Evolutionary conservation across 2,329 filamentous ascomycete genomes (phyloP).

Genomic region (Claviceps sp.): DNA sequence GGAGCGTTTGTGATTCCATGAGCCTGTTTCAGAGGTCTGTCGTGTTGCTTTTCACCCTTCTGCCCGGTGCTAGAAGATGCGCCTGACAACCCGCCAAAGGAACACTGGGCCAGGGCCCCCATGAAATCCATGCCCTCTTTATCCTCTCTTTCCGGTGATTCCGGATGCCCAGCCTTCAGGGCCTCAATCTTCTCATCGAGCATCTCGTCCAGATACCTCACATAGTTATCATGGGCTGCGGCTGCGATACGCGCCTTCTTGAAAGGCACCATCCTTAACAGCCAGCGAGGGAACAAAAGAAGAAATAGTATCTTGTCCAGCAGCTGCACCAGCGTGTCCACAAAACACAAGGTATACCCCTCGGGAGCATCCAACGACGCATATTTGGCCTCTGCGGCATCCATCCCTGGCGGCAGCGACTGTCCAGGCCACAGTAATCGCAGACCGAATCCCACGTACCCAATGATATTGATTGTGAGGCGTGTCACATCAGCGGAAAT

Average conservation of each 20-base stretch:
- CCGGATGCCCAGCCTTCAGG: conserved; percentile 8
- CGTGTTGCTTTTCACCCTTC: conserved; percentile 5
- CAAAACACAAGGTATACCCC: conserved; percentile 53
- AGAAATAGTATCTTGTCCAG: conserved; percentile 51
- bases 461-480: conserved; percentile 41
- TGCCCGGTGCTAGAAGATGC: conserved; percentile 11
- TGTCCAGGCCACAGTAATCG: conserved; percentile 50
- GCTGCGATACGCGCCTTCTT: conserved; percentile 36
- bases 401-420: conserved; percentile 27
- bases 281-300: conserved; percentile 43
- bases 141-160: conserved; percentile 11
- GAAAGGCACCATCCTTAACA: conserved; percentile 40
- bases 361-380: conserved; percentile 28
- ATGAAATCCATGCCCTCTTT: conserved; percentile 39
- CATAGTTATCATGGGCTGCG: conserved; percentile 47
- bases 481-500: conserved; percentile 53
- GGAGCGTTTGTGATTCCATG: conserved; percentile 14
- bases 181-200: conserved; percentile 44
- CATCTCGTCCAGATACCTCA: conserved; percentile 56
- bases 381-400: conserved; percentile 35
- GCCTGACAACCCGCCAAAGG: not conserved
- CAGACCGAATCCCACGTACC: conserved; percentile 59
- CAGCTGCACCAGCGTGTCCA: conserved; percentile 44
- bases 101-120: conserved; percentile 25
- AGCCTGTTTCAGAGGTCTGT: conserved; percentile 15